Conservation (phyloP, 2,329 filamentous ascomycete genomes). For the Monascus ruber region DNA sequence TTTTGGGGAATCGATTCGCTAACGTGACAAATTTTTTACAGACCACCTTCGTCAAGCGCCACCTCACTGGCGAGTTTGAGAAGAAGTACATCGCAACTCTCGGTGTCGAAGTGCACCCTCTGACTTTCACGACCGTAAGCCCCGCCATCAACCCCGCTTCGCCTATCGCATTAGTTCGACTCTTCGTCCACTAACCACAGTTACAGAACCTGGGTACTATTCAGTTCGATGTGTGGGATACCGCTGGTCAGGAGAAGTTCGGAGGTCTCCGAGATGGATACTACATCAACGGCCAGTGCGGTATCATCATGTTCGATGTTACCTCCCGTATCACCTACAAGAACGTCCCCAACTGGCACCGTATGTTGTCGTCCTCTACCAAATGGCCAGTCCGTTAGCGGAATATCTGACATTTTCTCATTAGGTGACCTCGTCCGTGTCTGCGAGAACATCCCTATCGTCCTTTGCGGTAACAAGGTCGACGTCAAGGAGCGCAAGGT, state of each 20-base stretch:
- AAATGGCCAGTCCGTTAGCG: conserved; percentile 1
- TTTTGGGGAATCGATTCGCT: neutral
- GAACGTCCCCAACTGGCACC: conserved; percentile 99
- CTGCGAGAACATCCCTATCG: conserved; percentile 98
- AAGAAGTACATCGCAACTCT: conserved; percentile 99
- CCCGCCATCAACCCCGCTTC: conserved; percentile 23
- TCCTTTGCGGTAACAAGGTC: conserved; percentile 98
- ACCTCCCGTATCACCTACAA: conserved; percentile 99
- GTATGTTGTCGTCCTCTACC: conserved; percentile 47
- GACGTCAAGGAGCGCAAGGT: conserved; percentile 99
- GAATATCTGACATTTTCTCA: conserved; percentile 5
- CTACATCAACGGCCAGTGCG: conserved; percentile 99
- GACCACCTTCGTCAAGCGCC: conserved; percentile 99
- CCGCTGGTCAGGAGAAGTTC: conserved; percentile 98
- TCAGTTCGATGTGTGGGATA: conserved; percentile 99
- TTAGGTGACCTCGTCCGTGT: conserved; percentile 94
- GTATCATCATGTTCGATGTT: conserved; percentile 99
- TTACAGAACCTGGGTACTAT: conserved; percentile 79
- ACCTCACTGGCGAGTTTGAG: conserved; percentile 99
- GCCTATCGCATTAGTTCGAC: conserved; percentile 6
- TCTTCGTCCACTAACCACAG: conserved; percentile 15
- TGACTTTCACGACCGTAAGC: conserved; percentile 94
- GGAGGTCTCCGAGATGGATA: conserved; percentile 98
- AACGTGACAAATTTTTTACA: conserved; percentile 28
- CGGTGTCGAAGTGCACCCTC: conserved; percentile 98